A percentile compares a stretch with the other conserved stretches of the same genome.
Conservation (phyloP, 2,329 filamentous ascomycete genomes). For the Phaeomoniella chlamydospora region DNA sequence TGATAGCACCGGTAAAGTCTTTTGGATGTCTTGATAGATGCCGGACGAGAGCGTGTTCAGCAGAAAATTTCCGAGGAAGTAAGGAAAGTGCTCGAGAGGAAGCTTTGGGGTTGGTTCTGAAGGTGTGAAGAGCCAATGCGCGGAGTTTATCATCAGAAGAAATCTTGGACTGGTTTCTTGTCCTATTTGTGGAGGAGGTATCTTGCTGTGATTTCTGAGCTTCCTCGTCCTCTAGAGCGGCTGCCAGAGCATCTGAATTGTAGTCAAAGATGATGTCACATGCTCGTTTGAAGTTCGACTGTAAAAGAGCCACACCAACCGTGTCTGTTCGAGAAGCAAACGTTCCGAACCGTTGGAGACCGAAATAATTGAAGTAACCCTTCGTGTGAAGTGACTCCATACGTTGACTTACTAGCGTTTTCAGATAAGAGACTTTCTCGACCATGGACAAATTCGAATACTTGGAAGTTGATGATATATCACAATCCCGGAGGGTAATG, state of each 20-base stretch:
- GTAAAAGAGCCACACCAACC: conserved; percentile 70
- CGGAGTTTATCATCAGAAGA: conserved; percentile 65
- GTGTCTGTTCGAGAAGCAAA: conserved; percentile 75
- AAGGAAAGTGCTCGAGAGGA: conserved; percentile 44
- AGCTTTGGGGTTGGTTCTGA: conserved; percentile 46
- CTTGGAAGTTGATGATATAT: conserved; percentile 13
- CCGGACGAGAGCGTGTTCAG: conserved; percentile 64
- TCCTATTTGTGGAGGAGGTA: no score
- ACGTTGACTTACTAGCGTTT: conserved; percentile 31
- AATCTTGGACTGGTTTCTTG: no score
- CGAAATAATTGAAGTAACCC: conserved; percentile 96
- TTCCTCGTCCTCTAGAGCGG: conserved; percentile 29
- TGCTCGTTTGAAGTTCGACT: conserved; percentile 67
- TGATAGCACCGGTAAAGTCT: conserved; percentile 71
- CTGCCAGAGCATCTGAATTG: conserved; percentile 46
- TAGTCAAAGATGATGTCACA: conserved; percentile 65
- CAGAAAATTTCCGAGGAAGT: conserved; percentile 68
- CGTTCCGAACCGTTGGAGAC: conserved; percentile 90
- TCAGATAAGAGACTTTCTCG: conserved; percentile 22
- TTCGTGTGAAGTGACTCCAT: conserved; percentile 53
- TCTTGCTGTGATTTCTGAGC: no score
- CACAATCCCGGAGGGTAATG: conserved; percentile 77
- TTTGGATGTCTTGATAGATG: conserved; percentile 46
- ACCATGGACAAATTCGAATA: conserved; percentile 20
- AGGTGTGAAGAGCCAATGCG: conserved; percentile 63